phyloP scores from a whole-genome alignment of 768 basidiomycete species.

The Hemileccinum impolitum region DNA sequence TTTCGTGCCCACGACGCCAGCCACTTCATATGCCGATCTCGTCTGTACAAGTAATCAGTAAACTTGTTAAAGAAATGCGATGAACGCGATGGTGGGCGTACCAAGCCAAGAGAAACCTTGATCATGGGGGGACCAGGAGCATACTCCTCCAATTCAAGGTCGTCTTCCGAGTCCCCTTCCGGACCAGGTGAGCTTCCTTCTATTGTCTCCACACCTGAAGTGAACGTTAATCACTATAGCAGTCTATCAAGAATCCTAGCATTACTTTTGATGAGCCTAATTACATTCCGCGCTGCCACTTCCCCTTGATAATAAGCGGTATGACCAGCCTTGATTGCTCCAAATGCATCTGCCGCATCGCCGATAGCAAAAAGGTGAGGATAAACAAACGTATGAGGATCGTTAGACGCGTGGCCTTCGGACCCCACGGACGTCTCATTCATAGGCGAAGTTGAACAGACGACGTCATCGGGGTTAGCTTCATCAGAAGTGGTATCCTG shows the following conservation, averaged over 20 bases:
- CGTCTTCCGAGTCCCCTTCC: neutral
- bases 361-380: slow-evolving; percentile 60
- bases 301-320: slow-evolving; percentile 51
- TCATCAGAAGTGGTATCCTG: neutral
- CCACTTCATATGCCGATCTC: slow-evolving; percentile 45
- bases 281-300: slow-evolving; percentile 53
- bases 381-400: slow-evolving; percentile 24
- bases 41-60: slow-evolving; percentile 24
- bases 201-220: neutral
- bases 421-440: neutral
- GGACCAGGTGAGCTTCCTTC: neutral
- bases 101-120: slow-evolving; percentile 61
- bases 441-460: slow-evolving; percentile 3
- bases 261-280: slow-evolving; percentile 39
- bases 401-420: neutral
- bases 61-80: neutral
- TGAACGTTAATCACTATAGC: neutral
- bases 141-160: slow-evolving; percentile 42
- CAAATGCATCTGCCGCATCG: slow-evolving; percentile 62
- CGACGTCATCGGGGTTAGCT: neutral
- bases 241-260: neutral
- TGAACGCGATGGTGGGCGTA: slow-evolving; percentile 25
- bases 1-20: slow-evolving; percentile 42
- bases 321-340: slow-evolving; percentile 59
- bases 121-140: slow-evolving; percentile 48